These are phyloP conservation scores for Sphaerulina vaccinii DNA, from an alignment of 2,329 filamentous ascomycete species.

Conservation along the genomic window DNA sequence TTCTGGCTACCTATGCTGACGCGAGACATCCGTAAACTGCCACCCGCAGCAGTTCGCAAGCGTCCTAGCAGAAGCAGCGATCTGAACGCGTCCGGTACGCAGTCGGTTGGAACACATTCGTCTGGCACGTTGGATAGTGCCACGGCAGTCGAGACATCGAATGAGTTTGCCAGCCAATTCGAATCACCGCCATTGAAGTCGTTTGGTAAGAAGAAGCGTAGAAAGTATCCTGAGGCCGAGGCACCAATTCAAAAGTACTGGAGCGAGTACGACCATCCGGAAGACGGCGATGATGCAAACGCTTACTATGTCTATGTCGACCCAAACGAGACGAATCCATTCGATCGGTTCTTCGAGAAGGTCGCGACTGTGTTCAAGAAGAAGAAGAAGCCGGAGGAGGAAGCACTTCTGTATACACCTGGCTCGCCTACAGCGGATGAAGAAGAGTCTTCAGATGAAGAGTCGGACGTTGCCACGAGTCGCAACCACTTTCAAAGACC, in stretches of 20 bases:
- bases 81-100: conserved; percentile 20
- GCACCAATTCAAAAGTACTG: conserved; percentile 57
- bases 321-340: conserved; percentile 66
- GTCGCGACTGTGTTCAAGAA: conserved; percentile 42
- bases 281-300: conserved; percentile 59
- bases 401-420: conserved; percentile 24
- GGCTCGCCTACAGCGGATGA: conserved; percentile 26
- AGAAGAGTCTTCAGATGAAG: conserved; percentile 35
- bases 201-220: conserved; percentile 46
- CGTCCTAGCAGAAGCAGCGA: conserved; percentile 25
- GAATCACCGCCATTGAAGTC: conserved; percentile 43
- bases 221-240: conserved; percentile 31
- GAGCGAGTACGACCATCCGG: conserved; percentile 85
- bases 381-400: conserved; percentile 30
- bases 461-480: conserved; percentile 12
- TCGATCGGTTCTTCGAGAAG: conserved; percentile 59
- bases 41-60: conserved; percentile 38
- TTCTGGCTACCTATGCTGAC: conserved; percentile 50
- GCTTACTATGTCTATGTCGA: conserved; percentile 74
- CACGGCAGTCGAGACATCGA: conserved; percentile 35
- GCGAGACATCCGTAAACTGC: conserved; percentile 55
- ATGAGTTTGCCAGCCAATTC: conserved; percentile 37
- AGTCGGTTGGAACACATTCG: conserved; percentile 38
- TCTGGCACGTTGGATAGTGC: conserved; percentile 37
- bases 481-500: conserved; percentile 2